Evolutionary conservation across 208 protist species (phyloP).

Genomic region (Acanthamoeba sp.): DNA sequence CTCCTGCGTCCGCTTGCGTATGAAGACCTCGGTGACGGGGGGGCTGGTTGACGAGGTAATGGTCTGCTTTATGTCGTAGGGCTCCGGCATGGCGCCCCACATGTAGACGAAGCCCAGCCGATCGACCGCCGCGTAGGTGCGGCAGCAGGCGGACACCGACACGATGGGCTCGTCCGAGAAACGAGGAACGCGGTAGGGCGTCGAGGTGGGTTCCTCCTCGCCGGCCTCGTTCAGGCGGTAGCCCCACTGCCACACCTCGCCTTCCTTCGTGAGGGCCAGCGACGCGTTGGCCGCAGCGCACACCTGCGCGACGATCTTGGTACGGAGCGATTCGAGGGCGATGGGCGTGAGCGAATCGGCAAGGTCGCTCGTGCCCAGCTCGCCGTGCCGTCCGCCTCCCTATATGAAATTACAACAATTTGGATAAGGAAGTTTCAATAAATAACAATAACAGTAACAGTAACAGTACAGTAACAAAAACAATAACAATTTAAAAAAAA

Average conservation of each 20-base stretch:
- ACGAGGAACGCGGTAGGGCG: neutral
- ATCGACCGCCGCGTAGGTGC: neutral
- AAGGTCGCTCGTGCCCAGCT: neutral
- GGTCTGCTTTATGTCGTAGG: neutral
- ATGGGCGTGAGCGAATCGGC: neutral
- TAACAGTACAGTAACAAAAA: too few relatives aligned
- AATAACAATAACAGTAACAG: too few relatives aligned
- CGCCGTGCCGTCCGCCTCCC: neutral
- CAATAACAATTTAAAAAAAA: too few relatives aligned
- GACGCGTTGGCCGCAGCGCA: neutral
- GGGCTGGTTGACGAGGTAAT: neutral
- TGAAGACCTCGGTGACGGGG: neutral
- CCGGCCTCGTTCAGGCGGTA: neutral
- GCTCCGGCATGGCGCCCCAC: neutral
- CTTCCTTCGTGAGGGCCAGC: constrained; percentile 3
- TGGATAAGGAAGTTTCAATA: neutral
- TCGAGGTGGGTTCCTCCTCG: neutral
- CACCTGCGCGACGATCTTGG: neutral
- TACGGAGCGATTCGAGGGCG: neutral
- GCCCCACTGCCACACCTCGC: constrained; percentile 23
- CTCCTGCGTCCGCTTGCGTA: neutral
- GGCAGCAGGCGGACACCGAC: neutral
- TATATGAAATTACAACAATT: neutral
- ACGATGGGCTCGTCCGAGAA: constrained; percentile 15
- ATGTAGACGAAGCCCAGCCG: constrained; percentile 24